These are phyloP conservation scores for Tillandsia fasciculata DNA, from an alignment of 176 grass and related monocot species.

Conservation along the genomic window DNA sequence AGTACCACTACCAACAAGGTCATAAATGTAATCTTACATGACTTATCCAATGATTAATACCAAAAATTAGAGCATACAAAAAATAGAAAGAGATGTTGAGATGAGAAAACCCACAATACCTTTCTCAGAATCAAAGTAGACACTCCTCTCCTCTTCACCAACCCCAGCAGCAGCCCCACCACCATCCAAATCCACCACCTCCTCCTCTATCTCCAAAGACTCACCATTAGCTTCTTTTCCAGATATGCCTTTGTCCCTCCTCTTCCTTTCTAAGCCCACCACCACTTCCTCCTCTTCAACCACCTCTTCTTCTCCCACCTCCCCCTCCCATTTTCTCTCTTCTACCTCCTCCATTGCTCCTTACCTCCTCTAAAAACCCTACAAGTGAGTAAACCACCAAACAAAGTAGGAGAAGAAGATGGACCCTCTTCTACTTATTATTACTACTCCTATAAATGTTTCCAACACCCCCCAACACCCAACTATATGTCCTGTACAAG, in stretches of 20 bases:
- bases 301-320: neutral
- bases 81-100: neutral
- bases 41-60: too few relatives aligned
- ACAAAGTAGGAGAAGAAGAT: neutral
- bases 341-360: slow-evolving; percentile 23
- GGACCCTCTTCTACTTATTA: too few relatives aligned
- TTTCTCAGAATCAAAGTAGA: slow-evolving; percentile 42
- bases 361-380: neutral
- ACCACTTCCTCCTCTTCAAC: slow-evolving; percentile 30
- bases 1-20: too few relatives aligned
- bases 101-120: slow-evolving; percentile 19
- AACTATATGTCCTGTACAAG: too few relatives aligned
- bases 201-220: slow-evolving; percentile 4
- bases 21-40: too few relatives aligned
- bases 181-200: slow-evolving; percentile 5
- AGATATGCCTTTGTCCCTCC: neutral
- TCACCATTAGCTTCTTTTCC: slow-evolving; percentile 3
- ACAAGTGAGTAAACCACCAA: neutral
- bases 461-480: too few relatives aligned
- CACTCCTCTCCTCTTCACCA: slow-evolving; percentile 15
- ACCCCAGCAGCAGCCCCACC: neutral
- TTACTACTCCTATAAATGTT: too few relatives aligned
- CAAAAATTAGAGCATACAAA: too few relatives aligned
- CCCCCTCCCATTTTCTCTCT: slow-evolving; percentile 22
- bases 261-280: slow-evolving; percentile 8